Evolutionary conservation across 106 monocot species (phyloP), one percentile per base, ranked within the genome.

Genomic region (Allium cepa): DNA sequence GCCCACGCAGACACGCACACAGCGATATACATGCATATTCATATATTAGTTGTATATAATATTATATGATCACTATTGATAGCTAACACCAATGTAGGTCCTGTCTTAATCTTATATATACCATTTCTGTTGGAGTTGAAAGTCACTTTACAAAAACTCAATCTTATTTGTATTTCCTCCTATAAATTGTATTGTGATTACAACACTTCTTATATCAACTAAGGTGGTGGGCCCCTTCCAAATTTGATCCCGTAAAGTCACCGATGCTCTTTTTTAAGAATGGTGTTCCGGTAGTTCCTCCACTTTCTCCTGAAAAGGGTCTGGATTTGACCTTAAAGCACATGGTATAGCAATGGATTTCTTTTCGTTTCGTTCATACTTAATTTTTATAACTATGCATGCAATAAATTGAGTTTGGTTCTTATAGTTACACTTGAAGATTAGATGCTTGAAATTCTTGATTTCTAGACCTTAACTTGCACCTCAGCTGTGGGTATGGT

Each of bases 221-320:
- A 69, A 99, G 97, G 97, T 99, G 97, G 97, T 87, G 82, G 84
- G 89, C 97, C 53, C 97, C 92, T 51, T 86, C 97, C 14, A 99
- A 99, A 70, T 99, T 99, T 76, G 89, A 92, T 75, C 97, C 97
- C 47, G 50, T 82, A 63, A 27, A 83, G 53, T 89, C 89, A 62
- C 97, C 97, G 49, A 90, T 99, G 97, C 78, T 99, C 22, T 92
- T 99, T 65, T 99, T 92, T 77, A 75, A 92, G 74, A 82, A 87
- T 49, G 97, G 90, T 0, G 57, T 49, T 46, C 92, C 97, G 10
- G 18, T 92, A 36, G 46, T 89, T 61, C 97, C 97, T 78, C 87
- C 85, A 77, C 51, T 87, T 70, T 49, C 77, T 66, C 87, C 92
- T 60, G 78, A 86, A 36, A 16, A 75, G 17, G 97, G 97, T 63